Evolutionary conservation across 768 basidiomycete genomes (phyloP).

Genomic region (Lactarius psammicola): DNA sequence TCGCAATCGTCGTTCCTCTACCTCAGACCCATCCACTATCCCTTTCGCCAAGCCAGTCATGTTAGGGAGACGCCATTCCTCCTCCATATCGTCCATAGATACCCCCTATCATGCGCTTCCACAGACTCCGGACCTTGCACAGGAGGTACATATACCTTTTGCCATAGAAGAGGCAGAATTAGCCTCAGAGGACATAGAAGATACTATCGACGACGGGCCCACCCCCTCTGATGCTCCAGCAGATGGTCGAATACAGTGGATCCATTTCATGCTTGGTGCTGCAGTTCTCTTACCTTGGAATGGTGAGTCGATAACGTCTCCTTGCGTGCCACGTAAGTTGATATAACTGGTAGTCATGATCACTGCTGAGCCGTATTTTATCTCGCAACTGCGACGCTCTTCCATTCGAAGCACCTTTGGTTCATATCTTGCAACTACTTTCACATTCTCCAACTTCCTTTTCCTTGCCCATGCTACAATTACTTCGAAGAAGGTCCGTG

Average conservation of each 20-base stretch:
- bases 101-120: slow-evolving; percentile 23
- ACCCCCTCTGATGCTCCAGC: slow-evolving; percentile 31
- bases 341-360: slow-evolving; percentile 63
- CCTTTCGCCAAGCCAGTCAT: not conserved
- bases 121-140: slow-evolving; percentile 10
- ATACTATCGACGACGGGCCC: slow-evolving; percentile 3
- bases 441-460: slow-evolving; percentile 61
- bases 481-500: slow-evolving; percentile 56
- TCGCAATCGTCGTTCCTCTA: not conserved
- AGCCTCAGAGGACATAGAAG: slow-evolving; percentile 12
- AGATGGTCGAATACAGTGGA: slow-evolving; percentile 54
- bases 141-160: slow-evolving; percentile 9
- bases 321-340: slow-evolving; percentile 2
- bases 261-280: slow-evolving; percentile 72
- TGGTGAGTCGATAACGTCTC: slow-evolving; percentile 47
- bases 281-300: slow-evolving; percentile 88
- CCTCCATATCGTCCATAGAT: slow-evolving; percentile 15
- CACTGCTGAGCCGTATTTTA: slow-evolving; percentile 80
- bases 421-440: slow-evolving; percentile 46
- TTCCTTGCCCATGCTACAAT: slow-evolving; percentile 74
- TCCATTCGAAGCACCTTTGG: slow-evolving; percentile 49
- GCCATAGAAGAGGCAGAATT: slow-evolving; percentile 18
- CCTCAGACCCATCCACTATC: not conserved
- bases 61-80: slow-evolving; percentile 21
- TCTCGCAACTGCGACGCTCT: slow-evolving; percentile 64